Evolutionary conservation across 768 basidiomycete genomes (phyloP).

Genomic region (Tulasnella sp.): DNA sequence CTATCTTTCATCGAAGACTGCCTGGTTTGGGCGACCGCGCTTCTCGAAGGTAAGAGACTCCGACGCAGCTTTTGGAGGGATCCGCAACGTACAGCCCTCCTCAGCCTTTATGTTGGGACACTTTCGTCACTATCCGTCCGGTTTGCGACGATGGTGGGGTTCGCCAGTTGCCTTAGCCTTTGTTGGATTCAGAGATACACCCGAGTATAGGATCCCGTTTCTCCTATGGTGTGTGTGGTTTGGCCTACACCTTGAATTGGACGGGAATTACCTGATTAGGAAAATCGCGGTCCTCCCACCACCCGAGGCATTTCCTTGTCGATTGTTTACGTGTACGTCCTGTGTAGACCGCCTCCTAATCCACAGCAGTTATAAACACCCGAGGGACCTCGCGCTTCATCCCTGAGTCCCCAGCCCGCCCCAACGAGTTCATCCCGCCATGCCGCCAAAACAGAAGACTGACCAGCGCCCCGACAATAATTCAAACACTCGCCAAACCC

Average conservation of each 20-base stretch:
- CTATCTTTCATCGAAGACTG: not conserved
- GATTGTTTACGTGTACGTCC: not conserved
- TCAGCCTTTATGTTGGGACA: not conserved
- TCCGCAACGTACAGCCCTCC: not conserved
- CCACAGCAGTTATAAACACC: not conserved
- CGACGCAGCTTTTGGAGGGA: not conserved
- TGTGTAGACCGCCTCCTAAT: not conserved
- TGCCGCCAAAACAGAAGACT: not conserved
- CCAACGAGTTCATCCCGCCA: not conserved
- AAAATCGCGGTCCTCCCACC: not conserved
- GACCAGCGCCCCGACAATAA: not conserved
- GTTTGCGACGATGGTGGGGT: not conserved
- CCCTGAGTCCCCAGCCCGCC: not conserved
- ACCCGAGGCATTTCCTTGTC: not conserved
- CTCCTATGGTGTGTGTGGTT: not conserved
- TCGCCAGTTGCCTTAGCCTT: not conserved
- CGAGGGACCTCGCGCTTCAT: not conserved
- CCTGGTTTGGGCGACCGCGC: not conserved
- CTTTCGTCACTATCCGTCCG: not conserved
- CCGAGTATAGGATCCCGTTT: not conserved
- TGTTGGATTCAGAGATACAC: not conserved
- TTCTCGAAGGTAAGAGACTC: not conserved
- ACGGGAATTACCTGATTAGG: not conserved
- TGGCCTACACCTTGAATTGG: not conserved
- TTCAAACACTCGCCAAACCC: not conserved